These are phyloP conservation scores for Plasmopara halstedii DNA, from an alignment of 352 stramenopile genomes.

Conservation along the genomic window DNA sequence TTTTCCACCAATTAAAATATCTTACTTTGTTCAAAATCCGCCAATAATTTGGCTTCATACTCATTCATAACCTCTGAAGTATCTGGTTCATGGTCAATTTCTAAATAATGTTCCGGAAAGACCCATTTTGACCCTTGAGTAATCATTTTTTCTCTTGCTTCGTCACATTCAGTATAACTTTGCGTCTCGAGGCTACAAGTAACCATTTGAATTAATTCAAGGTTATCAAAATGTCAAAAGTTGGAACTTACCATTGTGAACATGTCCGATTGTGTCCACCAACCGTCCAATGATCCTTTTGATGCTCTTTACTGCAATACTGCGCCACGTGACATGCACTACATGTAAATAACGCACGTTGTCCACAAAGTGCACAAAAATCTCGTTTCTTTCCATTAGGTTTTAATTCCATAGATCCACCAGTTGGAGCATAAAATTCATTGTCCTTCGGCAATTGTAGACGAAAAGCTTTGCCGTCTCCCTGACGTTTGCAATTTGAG, in stretches of 20 bases:
- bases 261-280: slow-evolving; percentile 66
- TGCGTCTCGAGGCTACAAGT: slow-evolving; percentile 26
- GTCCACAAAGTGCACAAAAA: slow-evolving; percentile 54
- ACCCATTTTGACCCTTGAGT: slow-evolving; percentile 59
- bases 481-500: slow-evolving; percentile 46
- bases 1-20: not conserved
- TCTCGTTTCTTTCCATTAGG: slow-evolving; percentile 3
- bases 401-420: slow-evolving; percentile 25
- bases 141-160: slow-evolving; percentile 22
- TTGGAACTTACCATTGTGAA: slow-evolving; percentile 32
- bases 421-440: slow-evolving; percentile 77
- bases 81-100: slow-evolving; percentile 74
- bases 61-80: slow-evolving; percentile 50
- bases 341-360: slow-evolving; percentile 59
- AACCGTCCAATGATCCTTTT: slow-evolving; percentile 70
- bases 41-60: slow-evolving; percentile 68
- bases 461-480: slow-evolving; percentile 69
- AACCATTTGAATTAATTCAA: not conserved
- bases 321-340: slow-evolving; percentile 62
- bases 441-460: slow-evolving; percentile 86
- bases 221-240: not conserved
- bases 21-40: slow-evolving; percentile 60
- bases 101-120: slow-evolving; percentile 68
- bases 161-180: slow-evolving; percentile 33
- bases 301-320: slow-evolving; percentile 71